Evolutionary conservation across 176 grass and related monocot genomes (phyloP), one percentile per base, ranked within the genome.

Genomic region (Aegilops umbellulata): DNA sequence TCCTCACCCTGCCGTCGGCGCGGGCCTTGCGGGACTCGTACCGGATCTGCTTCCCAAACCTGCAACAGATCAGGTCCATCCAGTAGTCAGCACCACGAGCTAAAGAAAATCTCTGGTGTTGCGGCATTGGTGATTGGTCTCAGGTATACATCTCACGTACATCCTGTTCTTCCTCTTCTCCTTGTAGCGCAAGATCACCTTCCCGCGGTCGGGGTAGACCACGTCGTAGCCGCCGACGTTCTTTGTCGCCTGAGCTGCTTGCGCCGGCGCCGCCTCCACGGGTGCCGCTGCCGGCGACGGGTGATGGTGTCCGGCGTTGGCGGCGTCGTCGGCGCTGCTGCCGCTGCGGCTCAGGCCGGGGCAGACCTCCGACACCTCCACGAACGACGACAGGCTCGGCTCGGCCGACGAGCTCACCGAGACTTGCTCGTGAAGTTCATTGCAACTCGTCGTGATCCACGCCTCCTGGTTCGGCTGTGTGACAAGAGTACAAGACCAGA

Each of bases 81-180:
- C 13, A 15, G 3, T 1, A 51, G 5, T 51, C 47, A 51, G 15
- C 47, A 7, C 44, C 1, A 47, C 15, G 14, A 49, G 46, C 47
- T 2, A 51, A 51, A 17, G 4, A 17, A 41, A 17, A 51, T 51
- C 15, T 17, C 15, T 51, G 15, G 15, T 49, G 41, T 42, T 1
- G 1, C 12, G 14, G 46, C 4, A 5, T 49, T 49, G 42, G 42
- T 14, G 29, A 30, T 30, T 30, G 29, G 29, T 36, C 9, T 42
- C 2, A 11, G 9, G 7, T 42, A 17, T 42, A 51, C 0, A 19
- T 51, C 16, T 53, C 49, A 19, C 49, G 49, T 61, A 98, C 97
- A 89, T 95, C 71, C 97, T 92, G 86, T 93, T 92, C 88, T 98
- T 95, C 42, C 97, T 90, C 84, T 98, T 98, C 84, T 98, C 94